A percentile compares a stretch with the other conserved stretches of the same genome.
phyloP scores from a whole-genome alignment of 2,329 filamentous ascomycete species.

The Polychaeton citri region DNA sequence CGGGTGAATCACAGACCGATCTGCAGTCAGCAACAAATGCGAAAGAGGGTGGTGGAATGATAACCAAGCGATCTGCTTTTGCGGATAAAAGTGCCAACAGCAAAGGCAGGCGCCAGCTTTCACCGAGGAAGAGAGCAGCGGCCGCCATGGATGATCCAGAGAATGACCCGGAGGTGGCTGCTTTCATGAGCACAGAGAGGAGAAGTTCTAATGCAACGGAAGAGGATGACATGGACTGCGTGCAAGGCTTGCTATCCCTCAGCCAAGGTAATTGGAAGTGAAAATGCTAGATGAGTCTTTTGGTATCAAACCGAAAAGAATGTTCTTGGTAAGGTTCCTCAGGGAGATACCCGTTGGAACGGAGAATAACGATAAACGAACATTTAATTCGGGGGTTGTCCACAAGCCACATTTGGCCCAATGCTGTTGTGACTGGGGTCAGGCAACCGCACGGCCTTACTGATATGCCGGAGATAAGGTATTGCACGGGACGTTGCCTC shows the following conservation, averaged over 20 bases:
- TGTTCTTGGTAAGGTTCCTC: too few species aligned
- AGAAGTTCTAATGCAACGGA: constrained; percentile 24
- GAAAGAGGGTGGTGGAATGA: neutral
- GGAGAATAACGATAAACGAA: too few species aligned
- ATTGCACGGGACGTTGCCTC: too few species aligned
- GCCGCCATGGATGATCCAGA: constrained; percentile 24
- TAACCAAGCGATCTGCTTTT: neutral
- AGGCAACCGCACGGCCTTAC: too few species aligned
- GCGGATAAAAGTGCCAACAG: neutral
- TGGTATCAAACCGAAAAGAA: too few species aligned
- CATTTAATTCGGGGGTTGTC: too few species aligned
- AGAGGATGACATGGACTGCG: constrained; percentile 64
- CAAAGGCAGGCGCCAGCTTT: neutral
- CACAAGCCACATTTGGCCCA: too few species aligned
- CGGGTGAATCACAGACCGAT: constrained; percentile 1
- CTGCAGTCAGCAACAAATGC: neutral
- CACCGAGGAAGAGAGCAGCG: neutral
- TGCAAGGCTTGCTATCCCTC: constrained; percentile 75
- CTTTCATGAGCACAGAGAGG: constrained; percentile 45
- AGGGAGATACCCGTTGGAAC: too few species aligned
- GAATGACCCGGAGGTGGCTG: constrained; percentile 52
- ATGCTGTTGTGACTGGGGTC: too few species aligned
- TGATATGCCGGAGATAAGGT: too few species aligned
- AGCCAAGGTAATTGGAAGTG: constrained; percentile 77
- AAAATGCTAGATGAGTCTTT: neutral